Evolutionary conservation across 164 flowering plant genomes (phyloP).

Genomic region (Cinnamomum chago): DNA sequence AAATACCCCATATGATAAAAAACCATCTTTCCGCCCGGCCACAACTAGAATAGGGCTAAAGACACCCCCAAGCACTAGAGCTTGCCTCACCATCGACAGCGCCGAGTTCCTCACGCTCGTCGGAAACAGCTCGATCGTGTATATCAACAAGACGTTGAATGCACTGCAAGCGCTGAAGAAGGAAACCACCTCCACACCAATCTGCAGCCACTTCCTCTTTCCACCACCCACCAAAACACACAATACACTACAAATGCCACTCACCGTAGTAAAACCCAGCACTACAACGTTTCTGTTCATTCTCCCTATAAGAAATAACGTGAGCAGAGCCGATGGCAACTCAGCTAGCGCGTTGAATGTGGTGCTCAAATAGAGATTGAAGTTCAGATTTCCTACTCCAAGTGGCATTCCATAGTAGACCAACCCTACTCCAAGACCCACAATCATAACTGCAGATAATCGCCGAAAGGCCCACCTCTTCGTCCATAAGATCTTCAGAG

Average conservation of each 20-base stretch:
- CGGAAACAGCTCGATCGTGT: conserved; percentile 72
- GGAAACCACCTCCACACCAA: conserved; percentile 50
- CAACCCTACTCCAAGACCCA: conserved; percentile 54
- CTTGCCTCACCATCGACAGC: conserved; percentile 60
- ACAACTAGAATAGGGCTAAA: conserved; percentile 53
- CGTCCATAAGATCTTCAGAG: conserved; percentile 33
- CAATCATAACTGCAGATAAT: conserved; percentile 30
- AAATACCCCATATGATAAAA: conserved; percentile 44
- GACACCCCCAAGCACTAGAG: conserved; percentile 52
- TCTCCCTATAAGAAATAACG: conserved; percentile 35
- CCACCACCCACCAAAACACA: conserved; percentile 15
- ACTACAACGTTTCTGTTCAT: conserved; percentile 31
- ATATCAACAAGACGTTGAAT: conserved; percentile 43
- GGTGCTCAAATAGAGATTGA: conserved; percentile 48
- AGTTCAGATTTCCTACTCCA: conserved; percentile 38
- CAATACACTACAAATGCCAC: conserved; percentile 42
- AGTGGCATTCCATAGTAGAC: conserved; percentile 72
- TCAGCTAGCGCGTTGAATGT: conserved; percentile 56
- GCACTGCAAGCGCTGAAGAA: conserved; percentile 55
- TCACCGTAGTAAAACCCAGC: conserved; percentile 25
- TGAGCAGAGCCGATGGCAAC: conserved; percentile 39
- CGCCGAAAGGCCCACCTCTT: conserved; percentile 46
- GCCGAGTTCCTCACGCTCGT: conserved; percentile 84
- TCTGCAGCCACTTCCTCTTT: conserved; percentile 16
- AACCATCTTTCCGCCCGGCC: conserved; percentile 29